Percentiles rank a stretch among this genome's conserved stretches.
These are phyloP conservation scores for Artemisia annua DNA, from an alignment of 129 eudicot genomes.

Conservation along the genomic window DNA sequence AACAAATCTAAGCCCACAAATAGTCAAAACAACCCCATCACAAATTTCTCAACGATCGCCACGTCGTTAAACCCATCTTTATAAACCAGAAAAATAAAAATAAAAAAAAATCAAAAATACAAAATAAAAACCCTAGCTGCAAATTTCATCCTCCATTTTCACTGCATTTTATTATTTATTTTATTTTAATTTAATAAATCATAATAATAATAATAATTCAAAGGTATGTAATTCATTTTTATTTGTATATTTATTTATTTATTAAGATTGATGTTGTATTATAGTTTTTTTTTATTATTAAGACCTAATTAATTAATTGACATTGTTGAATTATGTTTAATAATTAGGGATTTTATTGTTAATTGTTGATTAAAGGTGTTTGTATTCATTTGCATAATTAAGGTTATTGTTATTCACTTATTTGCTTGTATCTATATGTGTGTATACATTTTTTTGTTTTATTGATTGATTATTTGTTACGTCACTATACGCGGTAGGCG, in stretches of 20 bases:
- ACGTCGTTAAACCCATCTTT: slow-evolving; percentile 28
- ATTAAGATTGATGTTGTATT: background rate
- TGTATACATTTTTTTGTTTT: slow-evolving; percentile 1
- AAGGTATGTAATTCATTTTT: slow-evolving; percentile 21
- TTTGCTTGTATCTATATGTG: background rate
- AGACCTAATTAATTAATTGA: slow-evolving; percentile 22
- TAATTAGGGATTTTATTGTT: slow-evolving; percentile 2
- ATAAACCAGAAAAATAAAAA: background rate
- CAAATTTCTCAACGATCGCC: background rate
- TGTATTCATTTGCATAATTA: background rate
- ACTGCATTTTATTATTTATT: background rate
- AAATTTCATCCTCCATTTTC: slow-evolving; percentile 18
- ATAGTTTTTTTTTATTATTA: background rate
- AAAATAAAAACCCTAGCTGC: slow-evolving; percentile 28
- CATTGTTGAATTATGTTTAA: slow-evolving; percentile 22
- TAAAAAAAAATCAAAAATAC: background rate
- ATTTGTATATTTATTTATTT: background rate
- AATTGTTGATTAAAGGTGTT: slow-evolving; percentile 11
- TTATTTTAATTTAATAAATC: background rate
- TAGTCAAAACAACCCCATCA: too few species aligned
- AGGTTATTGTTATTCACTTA: background rate
- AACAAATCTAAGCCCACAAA: too few species aligned
- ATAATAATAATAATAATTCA: slow-evolving; percentile 8
- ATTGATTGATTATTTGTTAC: background rate
- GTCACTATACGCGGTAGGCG: too few species aligned